These are phyloP conservation scores for Lactarius sanguifluus DNA, from an alignment of 768 basidiomycete species.

Conservation along the genomic window DNA sequence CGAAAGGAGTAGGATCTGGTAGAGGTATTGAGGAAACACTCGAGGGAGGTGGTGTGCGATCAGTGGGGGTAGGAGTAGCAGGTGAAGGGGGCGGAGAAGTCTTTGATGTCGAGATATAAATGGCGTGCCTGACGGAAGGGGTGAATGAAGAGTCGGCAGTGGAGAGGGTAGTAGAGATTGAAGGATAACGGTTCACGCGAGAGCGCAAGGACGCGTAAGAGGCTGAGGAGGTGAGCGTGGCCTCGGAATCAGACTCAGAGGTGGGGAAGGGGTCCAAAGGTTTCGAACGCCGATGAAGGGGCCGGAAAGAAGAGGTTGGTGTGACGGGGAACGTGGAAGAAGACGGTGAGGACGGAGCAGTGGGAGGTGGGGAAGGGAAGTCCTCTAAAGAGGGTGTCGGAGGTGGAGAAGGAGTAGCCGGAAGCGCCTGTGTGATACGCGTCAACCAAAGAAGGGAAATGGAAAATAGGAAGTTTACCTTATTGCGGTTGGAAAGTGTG, in stretches of 20 bases:
- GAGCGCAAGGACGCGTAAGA: constrained; percentile 30
- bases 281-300: constrained; percentile 26
- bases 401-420: constrained; percentile 22
- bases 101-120: constrained; percentile 19
- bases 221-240: constrained; percentile 26
- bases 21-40: neutral
- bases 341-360: constrained; percentile 26
- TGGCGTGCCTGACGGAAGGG: constrained; percentile 22
- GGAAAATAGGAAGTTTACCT: constrained; percentile 19
- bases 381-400: constrained; percentile 19
- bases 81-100: constrained; percentile 22
- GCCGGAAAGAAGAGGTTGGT: constrained; percentile 25
- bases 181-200: constrained; percentile 28
- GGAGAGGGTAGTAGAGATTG: constrained; percentile 31
- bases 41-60: constrained; percentile 3
- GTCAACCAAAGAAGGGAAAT: neutral
- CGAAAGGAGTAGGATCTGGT: neutral
- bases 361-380: constrained; percentile 19
- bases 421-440: constrained; percentile 15
- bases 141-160: constrained; percentile 17
- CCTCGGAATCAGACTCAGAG: constrained; percentile 23
- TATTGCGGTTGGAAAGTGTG: constrained; percentile 26
- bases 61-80: constrained; percentile 22
- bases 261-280: constrained; percentile 13
- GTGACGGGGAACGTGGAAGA: constrained; percentile 27